These are phyloP conservation scores for Mallotus japonicus DNA, from an alignment of 441 rosid genomes.

Conservation along the genomic window DNA sequence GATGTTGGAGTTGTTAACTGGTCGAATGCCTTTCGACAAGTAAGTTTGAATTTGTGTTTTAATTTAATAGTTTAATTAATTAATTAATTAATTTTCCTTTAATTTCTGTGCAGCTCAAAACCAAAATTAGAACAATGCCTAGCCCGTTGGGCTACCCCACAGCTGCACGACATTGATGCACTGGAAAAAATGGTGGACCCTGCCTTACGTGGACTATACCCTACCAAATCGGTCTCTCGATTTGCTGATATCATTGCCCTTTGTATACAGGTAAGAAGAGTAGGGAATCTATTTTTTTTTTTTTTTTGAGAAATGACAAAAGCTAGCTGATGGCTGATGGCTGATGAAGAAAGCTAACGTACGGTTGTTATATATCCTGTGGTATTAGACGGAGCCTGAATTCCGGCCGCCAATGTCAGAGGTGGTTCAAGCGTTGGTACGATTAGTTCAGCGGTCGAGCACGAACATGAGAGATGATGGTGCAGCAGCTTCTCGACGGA, in stretches of 20 bases:
- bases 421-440: slow-evolving; percentile 78
- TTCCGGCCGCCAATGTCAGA: slow-evolving; percentile 85
- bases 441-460: slow-evolving; percentile 57
- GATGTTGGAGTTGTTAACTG: slow-evolving; percentile 86
- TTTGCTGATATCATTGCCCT: slow-evolving; percentile 81
- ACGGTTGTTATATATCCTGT: too few relatives aligned
- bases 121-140: slow-evolving; percentile 73
- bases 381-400: slow-evolving; percentile 61
- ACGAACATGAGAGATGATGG: slow-evolving; percentile 53
- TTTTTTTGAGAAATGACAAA: background rate
- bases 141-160: slow-evolving; percentile 84
- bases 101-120: slow-evolving; percentile 44
- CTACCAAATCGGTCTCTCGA: slow-evolving; percentile 72
- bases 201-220: slow-evolving; percentile 84
- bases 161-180: slow-evolving; percentile 70
- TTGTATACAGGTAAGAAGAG: slow-evolving; percentile 62
- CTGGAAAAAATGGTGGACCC: slow-evolving; percentile 81
- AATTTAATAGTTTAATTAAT: background rate
- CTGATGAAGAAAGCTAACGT: background rate
- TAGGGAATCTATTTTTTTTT: too few relatives aligned
- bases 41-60: slow-evolving; percentile 9
- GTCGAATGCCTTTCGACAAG: slow-evolving; percentile 76
- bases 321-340: too few relatives aligned
- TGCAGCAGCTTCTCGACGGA: slow-evolving; percentile 45
- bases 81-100: background rate